A percentile compares a stretch with the other conserved stretches of the same genome.
Evolutionary conservation across 805 yeast species (phyloP).

Genomic region (Saccharomycopsis oosterbeekiorum): DNA sequence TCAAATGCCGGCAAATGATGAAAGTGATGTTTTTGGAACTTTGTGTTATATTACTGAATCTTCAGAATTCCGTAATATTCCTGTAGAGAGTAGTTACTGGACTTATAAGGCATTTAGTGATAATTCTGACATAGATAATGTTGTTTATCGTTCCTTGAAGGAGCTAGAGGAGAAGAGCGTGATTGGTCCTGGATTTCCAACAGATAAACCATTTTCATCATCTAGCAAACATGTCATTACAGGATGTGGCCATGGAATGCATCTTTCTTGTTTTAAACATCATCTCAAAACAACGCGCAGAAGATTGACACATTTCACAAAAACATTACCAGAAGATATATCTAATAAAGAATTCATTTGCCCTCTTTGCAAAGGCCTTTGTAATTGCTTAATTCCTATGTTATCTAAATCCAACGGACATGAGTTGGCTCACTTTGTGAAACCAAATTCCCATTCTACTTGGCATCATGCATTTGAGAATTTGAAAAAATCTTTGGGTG

Average conservation of each 20-base stretch:
- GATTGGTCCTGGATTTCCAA: constrained; percentile 67
- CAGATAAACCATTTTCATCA: constrained; percentile 25
- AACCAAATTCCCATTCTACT: neutral
- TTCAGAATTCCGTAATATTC: constrained; percentile 53
- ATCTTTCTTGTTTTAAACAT: constrained; percentile 61
- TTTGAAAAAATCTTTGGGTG: neutral
- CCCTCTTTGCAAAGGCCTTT: constrained; percentile 83
- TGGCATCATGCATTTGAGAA: constrained; percentile 13
- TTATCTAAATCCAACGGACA: constrained; percentile 9
- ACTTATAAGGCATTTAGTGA: constrained; percentile 46
- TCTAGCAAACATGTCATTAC: constrained; percentile 42
- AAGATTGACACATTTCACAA: constrained; percentile 61
- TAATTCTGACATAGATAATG: constrained; percentile 31
- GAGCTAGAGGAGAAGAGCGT: constrained; percentile 31
- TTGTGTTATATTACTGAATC: constrained; percentile 51
- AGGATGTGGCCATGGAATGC: constrained; percentile 95
- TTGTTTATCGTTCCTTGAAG: constrained; percentile 22
- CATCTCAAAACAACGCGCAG: constrained; percentile 47
- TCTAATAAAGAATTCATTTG: constrained; percentile 71
- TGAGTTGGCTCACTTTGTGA: neutral
- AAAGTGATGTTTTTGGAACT: constrained; percentile 66
- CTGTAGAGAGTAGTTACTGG: constrained; percentile 58
- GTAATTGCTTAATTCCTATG: constrained; percentile 70
- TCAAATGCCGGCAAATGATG: constrained; percentile 56
- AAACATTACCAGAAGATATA: constrained; percentile 69